Conservation (phyloP, 139 green algal species). For the Tetradesmus obliquus region DNA sequence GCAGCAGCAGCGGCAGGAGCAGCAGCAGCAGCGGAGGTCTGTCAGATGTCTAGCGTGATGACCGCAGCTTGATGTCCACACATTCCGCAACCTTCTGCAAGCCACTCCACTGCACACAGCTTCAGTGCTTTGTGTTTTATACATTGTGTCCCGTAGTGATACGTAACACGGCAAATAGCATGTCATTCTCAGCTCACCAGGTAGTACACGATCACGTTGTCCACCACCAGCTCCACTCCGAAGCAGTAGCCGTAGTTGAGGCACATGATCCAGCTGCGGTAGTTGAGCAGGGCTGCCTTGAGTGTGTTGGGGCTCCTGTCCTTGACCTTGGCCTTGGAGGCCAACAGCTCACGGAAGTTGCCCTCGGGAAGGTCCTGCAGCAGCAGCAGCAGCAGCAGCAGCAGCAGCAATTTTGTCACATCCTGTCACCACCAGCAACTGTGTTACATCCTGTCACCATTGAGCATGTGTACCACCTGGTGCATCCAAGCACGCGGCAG, state of each 20-base stretch:
- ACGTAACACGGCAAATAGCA: slow-evolving; percentile 67
- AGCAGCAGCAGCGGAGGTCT: background rate
- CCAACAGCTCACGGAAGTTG: slow-evolving; percentile 82
- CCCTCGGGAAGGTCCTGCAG: slow-evolving; percentile 88
- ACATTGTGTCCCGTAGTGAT: slow-evolving; percentile 48
- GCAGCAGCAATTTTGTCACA: no score
- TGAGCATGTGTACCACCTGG: no score
- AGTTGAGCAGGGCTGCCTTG: slow-evolving; percentile 79
- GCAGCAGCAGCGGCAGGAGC: background rate
- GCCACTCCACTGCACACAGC: no score
- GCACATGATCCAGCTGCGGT: slow-evolving; percentile 76
- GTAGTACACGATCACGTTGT: slow-evolving; percentile 82
- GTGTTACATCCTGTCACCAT: no score
- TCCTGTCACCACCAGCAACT: no score
- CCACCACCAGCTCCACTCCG: slow-evolving; percentile 89
- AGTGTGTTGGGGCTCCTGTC: slow-evolving; percentile 71
- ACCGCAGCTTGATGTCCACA: background rate
- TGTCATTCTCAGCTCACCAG: slow-evolving; percentile 29
- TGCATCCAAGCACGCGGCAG: no score
- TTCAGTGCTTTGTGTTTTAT: no score
- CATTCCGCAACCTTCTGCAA: no score
- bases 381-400: slow-evolving; percentile 49
- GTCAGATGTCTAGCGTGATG: background rate
- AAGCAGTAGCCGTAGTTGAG: slow-evolving; percentile 90
- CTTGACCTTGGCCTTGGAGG: slow-evolving; percentile 78